A percentile compares a stretch with the other conserved stretches of the same genome.
Evolutionary conservation across 2,329 filamentous ascomycete species (phyloP).

Genomic region (Sarocladium kiliense): DNA sequence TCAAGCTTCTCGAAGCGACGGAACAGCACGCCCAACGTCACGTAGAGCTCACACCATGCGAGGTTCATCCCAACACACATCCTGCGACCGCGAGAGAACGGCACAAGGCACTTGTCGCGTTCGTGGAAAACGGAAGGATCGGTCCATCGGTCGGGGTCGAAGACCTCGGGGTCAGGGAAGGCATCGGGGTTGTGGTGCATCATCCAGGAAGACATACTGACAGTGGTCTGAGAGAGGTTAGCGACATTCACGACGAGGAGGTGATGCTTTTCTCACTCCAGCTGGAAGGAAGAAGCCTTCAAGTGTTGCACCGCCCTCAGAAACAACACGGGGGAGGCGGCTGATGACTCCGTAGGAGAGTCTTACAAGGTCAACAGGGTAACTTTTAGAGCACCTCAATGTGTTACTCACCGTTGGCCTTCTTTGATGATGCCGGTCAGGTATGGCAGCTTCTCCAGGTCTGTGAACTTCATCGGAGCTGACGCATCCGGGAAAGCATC

Average conservation of each 20-base stretch:
- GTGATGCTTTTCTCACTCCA: constrained; percentile 1
- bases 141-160: constrained; percentile 2
- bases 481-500: neutral
- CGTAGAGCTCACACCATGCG: constrained; percentile 4
- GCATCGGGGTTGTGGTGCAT: constrained; percentile 3
- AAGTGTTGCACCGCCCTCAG: neutral
- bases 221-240: neutral
- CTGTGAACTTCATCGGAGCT: neutral
- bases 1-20: neutral
- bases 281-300: constrained; percentile 1
- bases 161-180: constrained; percentile 3
- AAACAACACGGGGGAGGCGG: neutral
- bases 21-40: constrained; percentile 2
- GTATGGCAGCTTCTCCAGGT: constrained; percentile 5
- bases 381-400: no score
- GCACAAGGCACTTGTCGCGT: constrained; percentile 2
- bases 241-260: neutral
- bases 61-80: constrained; percentile 7
- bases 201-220: constrained; percentile 7
- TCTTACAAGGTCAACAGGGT: neutral
- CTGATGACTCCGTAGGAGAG: constrained; percentile 5
- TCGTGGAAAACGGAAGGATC: constrained; percentile 4
- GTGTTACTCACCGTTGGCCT: constrained; percentile 1
- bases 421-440: constrained; percentile 7
- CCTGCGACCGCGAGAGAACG: neutral